Evolutionary conservation across 2,329 filamentous ascomycete genomes (phyloP).

Genomic region (Fusarium chuoi): DNA sequence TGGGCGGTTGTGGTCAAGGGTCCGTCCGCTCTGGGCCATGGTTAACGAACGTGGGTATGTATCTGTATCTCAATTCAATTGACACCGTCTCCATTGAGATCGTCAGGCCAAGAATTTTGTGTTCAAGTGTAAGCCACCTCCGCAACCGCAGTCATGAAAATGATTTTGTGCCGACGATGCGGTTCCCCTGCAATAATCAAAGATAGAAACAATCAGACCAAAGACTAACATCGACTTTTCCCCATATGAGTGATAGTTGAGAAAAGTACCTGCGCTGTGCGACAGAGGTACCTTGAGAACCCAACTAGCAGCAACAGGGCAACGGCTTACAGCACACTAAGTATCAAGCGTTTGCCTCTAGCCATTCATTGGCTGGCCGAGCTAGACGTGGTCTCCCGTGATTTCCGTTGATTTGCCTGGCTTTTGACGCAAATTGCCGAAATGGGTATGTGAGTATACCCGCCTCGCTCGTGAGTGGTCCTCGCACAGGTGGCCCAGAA

Average conservation of each 20-base stretch:
- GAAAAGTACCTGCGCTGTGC: background rate
- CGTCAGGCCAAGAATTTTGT: constrained; percentile 4
- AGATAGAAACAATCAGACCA: background rate
- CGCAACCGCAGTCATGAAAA: background rate
- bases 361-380: background rate
- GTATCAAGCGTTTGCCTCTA: background rate
- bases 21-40: background rate
- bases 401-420: constrained; percentile 5
- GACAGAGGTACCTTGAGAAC: background rate
- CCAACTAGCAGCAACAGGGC: background rate
- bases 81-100: background rate
- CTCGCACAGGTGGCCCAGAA: constrained; percentile 28
- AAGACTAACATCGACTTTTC: background rate
- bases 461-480: constrained; percentile 8
- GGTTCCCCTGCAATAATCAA: background rate
- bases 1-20: background rate
- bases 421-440: constrained; percentile 7
- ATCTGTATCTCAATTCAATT: background rate
- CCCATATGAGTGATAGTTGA: background rate
- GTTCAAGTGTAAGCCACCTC: constrained; percentile 1
- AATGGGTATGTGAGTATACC: background rate
- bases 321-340: background rate
- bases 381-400: background rate
- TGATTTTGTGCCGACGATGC: background rate
- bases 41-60: background rate